Evolutionary conservation across 2,329 filamentous ascomycete species (phyloP).

Genomic region (Calonectria hongkongensis): DNA sequence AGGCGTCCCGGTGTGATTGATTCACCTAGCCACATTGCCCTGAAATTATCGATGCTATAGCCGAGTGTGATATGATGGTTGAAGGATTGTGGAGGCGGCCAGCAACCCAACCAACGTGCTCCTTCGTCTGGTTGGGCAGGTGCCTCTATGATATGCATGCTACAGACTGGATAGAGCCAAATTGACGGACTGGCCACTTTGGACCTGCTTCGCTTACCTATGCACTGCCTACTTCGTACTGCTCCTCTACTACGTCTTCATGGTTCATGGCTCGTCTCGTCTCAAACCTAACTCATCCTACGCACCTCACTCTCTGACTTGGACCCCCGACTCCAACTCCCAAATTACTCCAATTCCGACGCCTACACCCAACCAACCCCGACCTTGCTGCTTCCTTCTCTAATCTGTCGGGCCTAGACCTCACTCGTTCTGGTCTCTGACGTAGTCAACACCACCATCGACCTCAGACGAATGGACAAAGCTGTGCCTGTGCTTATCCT

Average conservation of each 20-base stretch:
- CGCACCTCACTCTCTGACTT: no score
- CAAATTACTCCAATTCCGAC: no score
- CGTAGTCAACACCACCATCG: slow-evolving; percentile 12
- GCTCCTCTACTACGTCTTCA: no score
- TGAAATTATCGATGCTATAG: slow-evolving; percentile 12
- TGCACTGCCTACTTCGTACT: no score
- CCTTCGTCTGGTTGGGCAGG: background rate
- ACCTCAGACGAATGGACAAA: background rate
- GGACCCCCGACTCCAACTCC: no score
- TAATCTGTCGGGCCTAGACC: background rate
- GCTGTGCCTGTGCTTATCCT: background rate
- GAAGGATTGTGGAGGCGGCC: slow-evolving; percentile 7
- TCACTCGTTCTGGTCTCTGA: slow-evolving; percentile 6
- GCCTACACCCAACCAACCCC: no score
- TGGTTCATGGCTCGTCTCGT: no score
- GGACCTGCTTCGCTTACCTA: no score
- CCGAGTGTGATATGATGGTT: background rate
- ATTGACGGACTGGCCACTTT: no score
- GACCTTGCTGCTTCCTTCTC: no score
- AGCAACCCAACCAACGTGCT: slow-evolving; percentile 8
- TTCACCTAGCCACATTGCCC: slow-evolving; percentile 9
- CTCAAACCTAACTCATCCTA: no score
- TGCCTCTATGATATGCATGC: background rate
- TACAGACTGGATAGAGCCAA: background rate
- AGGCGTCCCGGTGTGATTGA: slow-evolving; percentile 19